Conservation (phyloP, 805 yeast genomes). For the Nakazawaea ambrosiae region DNA sequence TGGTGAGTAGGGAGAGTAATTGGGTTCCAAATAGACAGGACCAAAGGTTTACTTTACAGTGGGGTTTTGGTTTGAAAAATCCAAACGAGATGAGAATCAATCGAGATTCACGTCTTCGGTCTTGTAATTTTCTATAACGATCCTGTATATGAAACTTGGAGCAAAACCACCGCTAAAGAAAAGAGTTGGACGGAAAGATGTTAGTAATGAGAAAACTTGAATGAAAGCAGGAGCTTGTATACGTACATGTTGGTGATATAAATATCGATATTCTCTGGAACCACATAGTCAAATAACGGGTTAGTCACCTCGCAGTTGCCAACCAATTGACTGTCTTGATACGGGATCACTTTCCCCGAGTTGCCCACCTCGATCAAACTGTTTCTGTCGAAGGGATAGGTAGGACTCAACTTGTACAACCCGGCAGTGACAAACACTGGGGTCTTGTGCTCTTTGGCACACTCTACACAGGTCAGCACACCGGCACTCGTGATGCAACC, state of each 20-base stretch:
- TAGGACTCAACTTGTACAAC: conserved; percentile 83
- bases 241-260: conserved; percentile 77
- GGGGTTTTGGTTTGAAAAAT: too few species aligned
- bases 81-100: conserved; percentile 14
- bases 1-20: too few species aligned
- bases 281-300: conserved; percentile 84
- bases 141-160: conserved; percentile 92
- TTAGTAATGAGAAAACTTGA: conserved; percentile 8
- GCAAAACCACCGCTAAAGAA: conserved; percentile 73
- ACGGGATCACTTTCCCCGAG: conserved; percentile 80
- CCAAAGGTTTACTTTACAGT: background rate
- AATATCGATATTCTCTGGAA: conserved; percentile 91
- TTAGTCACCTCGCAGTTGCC: conserved; percentile 78
- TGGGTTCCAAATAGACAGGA: background rate
- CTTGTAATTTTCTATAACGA: conserved; percentile 89
- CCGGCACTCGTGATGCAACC: conserved; percentile 89
- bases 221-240: conserved; percentile 1
- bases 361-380: conserved; percentile 86
- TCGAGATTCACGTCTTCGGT: conserved; percentile 69
- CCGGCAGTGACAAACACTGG: conserved; percentile 97
- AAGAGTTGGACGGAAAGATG: too few species aligned
- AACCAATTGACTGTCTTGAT: conserved; percentile 60
- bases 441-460: conserved; percentile 92
- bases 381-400: conserved; percentile 84
- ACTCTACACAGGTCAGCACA: conserved; percentile 86